Evolutionary conservation across 2,329 filamentous ascomycete species (phyloP).

Genomic region (Plenodomus lindquistii): DNA sequence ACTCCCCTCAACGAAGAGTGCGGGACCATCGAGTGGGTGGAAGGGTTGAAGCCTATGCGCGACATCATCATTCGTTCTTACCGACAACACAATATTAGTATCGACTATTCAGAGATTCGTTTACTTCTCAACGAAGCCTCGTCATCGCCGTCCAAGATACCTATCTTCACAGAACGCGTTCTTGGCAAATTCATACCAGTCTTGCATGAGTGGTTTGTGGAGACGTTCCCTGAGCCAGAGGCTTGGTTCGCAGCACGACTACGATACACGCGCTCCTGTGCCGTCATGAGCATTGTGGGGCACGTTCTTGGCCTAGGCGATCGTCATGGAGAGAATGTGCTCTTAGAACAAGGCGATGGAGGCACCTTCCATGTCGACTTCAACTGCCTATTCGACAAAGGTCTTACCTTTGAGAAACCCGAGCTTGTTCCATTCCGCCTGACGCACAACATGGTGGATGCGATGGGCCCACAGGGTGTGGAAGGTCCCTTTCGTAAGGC

Average conservation of each 20-base stretch:
- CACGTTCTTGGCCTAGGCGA: slow-evolving; percentile 93
- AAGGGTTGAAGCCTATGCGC: slow-evolving; percentile 89
- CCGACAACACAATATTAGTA: slow-evolving; percentile 68
- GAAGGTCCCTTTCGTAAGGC: slow-evolving; percentile 90
- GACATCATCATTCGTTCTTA: slow-evolving; percentile 86
- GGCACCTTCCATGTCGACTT: slow-evolving; percentile 98
- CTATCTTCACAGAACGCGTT: slow-evolving; percentile 71
- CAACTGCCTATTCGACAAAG: slow-evolving; percentile 99
- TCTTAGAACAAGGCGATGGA: slow-evolving; percentile 90
- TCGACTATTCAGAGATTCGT: slow-evolving; percentile 66
- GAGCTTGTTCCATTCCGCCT: slow-evolving; percentile 94
- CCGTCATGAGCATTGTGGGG: slow-evolving; percentile 99
- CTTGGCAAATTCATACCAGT: slow-evolving; percentile 77
- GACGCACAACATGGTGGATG: slow-evolving; percentile 98
- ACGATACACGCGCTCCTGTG: slow-evolving; percentile 88
- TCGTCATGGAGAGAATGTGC: slow-evolving; percentile 94
- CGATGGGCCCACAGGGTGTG: slow-evolving; percentile 92
- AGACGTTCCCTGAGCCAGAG: slow-evolving; percentile 90
- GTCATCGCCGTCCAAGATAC: slow-evolving; percentile 62
- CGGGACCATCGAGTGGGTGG: slow-evolving; percentile 97
- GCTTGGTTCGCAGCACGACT: slow-evolving; percentile 89
- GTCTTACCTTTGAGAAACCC: slow-evolving; percentile 90
- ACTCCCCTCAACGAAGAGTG: slow-evolving; percentile 97
- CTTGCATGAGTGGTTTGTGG: slow-evolving; percentile 92
- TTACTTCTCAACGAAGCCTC: slow-evolving; percentile 70